These are phyloP conservation scores for Alternaria gansuensis DNA, from an alignment of 2,329 filamentous ascomycete species.

Conservation along the genomic window DNA sequence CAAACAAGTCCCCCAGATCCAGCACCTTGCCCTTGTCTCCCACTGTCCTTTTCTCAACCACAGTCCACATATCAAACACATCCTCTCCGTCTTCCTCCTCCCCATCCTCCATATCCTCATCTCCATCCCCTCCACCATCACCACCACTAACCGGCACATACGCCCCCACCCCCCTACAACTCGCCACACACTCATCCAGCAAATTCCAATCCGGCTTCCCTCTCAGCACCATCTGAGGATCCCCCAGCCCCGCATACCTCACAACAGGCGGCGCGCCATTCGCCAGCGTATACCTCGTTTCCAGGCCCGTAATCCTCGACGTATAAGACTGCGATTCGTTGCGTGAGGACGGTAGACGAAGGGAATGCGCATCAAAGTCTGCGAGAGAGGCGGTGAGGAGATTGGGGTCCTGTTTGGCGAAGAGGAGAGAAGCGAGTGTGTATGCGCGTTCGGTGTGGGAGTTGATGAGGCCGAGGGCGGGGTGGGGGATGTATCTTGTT, in stretches of 20 bases:
- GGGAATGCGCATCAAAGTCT: conserved; percentile 5
- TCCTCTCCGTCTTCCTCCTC: conserved; percentile 13
- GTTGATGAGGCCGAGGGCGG: conserved; percentile 37
- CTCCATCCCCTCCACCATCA: not conserved
- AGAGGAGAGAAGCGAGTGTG: not conserved
- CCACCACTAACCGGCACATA: conserved; percentile 24
- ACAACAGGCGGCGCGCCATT: conserved; percentile 29
- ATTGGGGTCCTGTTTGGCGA: not conserved
- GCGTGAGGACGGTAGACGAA: not conserved
- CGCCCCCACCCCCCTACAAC: conserved; percentile 19
- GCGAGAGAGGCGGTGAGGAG: not conserved
- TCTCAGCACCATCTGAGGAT: conserved; percentile 16
- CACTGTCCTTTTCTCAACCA: conserved; percentile 12
- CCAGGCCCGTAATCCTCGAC: not conserved
- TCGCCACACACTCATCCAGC: conserved; percentile 33
- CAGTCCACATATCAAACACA: conserved; percentile 33
- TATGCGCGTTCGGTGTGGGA: conserved; percentile 32
- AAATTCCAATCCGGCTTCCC: conserved; percentile 13
- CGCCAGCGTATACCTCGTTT: conserved; percentile 17
- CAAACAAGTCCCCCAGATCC: conserved; percentile 22
- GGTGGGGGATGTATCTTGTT: conserved; percentile 34
- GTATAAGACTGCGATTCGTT: not conserved
- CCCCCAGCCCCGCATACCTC: conserved; percentile 21
- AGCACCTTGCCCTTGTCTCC: not conserved
- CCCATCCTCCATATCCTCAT: conserved; percentile 10